A percentile compares a stretch with the other conserved stretches of the same genome.
These are phyloP conservation scores for Conringia planisiliqua DNA, from an alignment of 345 rosid species.

Conservation along the genomic window DNA sequence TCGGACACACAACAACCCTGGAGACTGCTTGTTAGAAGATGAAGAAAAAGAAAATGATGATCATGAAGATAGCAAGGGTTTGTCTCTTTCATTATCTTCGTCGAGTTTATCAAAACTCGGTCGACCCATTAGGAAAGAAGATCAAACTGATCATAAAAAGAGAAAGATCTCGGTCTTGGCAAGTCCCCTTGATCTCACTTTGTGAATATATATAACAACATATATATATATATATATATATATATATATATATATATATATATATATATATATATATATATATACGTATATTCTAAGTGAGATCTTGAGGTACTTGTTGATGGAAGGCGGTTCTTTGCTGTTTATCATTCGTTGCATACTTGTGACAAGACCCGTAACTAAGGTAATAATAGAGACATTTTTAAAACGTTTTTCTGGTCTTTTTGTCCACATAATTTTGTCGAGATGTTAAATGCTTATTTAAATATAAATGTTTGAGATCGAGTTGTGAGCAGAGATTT, in stretches of 20 bases:
- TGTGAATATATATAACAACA: conserved; percentile 50
- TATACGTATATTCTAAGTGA: conserved; percentile 52
- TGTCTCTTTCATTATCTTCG: conserved; percentile 69
- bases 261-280: too few species aligned
- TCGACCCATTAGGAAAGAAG: conserved; percentile 27
- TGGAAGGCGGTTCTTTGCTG: conserved; percentile 20
- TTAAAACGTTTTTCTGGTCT: not conserved
- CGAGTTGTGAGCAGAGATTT: conserved; percentile 16
- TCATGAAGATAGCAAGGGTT: conserved; percentile 31
- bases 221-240: too few species aligned
- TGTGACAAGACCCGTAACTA: conserved; percentile 21
- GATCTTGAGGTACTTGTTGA: conserved; percentile 70
- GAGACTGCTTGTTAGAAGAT: conserved; percentile 16
- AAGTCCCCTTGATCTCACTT: conserved; percentile 86
- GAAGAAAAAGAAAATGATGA: conserved; percentile 11
- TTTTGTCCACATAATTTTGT: conserved; percentile 11
- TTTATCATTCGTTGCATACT: conserved; percentile 33
- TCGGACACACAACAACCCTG: conserved; percentile 17
- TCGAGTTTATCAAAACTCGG: conserved; percentile 43
- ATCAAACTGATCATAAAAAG: conserved; percentile 29
- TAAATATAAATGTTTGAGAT: conserved; percentile 19
- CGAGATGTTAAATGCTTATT: conserved; percentile 18
- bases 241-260: too few species aligned
- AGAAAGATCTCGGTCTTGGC: conserved; percentile 40
- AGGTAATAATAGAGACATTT: conserved; percentile 24